Percentiles rank a stretch among this genome's conserved stretches.
phyloP scores from a whole-genome alignment of 2,329 filamentous ascomycete genomes.

The Cladosporium sp. region DNA sequence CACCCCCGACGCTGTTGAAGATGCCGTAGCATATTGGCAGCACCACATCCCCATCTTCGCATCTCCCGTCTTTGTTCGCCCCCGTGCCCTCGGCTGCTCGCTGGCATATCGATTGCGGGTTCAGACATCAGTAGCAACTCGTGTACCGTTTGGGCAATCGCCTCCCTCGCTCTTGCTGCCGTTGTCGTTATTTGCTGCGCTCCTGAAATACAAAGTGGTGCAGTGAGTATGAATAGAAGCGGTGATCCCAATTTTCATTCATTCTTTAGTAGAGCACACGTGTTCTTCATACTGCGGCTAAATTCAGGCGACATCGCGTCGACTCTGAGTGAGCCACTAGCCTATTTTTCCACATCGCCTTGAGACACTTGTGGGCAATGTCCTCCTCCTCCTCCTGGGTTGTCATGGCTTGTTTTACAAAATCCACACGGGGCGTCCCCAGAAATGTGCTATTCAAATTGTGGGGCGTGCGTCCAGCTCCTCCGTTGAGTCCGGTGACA shows the following conservation, averaged over 20 bases:
- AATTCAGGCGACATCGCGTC: neutral
- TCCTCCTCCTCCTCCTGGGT: neutral
- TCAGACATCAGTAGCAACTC: constrained; percentile 1
- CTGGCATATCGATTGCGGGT: constrained; percentile 1
- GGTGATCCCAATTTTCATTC: constrained; percentile 1
- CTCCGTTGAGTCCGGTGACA: neutral
- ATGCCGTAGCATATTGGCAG: constrained; percentile 9
- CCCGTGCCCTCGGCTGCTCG: neutral
- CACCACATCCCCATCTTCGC: constrained; percentile 7
- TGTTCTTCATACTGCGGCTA: neutral
- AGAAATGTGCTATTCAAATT: neutral
- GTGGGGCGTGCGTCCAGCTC: neutral
- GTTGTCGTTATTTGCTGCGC: neutral
- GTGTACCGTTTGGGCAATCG: constrained; percentile 1
- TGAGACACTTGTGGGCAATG: neutral
- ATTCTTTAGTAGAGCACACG: neutral
- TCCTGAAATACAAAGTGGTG: constrained; percentile 1
- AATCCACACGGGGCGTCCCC: neutral
- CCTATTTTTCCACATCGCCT: neutral
- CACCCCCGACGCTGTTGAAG: neutral
- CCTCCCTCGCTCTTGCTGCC: constrained; percentile 5
- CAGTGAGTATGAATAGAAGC: neutral
- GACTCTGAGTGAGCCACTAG: neutral
- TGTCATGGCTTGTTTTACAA: neutral
- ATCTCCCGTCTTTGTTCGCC: neutral